phyloP scores from a whole-genome alignment of 345 rosid genomes.

The Chamaenerion angustifolium region DNA sequence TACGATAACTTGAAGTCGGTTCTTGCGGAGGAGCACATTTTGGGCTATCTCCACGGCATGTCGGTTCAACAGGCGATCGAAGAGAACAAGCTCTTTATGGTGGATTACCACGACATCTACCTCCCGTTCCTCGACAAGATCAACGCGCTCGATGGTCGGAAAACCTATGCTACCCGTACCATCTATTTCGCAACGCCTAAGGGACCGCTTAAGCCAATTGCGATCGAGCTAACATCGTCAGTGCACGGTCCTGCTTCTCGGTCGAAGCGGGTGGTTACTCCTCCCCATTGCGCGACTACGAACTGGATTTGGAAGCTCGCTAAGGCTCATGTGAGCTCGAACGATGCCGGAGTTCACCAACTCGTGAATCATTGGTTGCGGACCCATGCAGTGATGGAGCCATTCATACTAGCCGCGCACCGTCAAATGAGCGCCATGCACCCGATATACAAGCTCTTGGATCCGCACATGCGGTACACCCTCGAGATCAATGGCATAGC shows the following conservation, averaged over 20 bases:
- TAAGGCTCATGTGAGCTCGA: slow-evolving; percentile 88
- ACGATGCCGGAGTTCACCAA: slow-evolving; percentile 95
- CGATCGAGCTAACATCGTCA: slow-evolving; percentile 87
- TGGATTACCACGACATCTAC: slow-evolving; percentile 77
- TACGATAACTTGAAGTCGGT: slow-evolving; percentile 70
- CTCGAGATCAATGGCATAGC: slow-evolving; percentile 82
- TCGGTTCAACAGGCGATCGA: slow-evolving; percentile 73
- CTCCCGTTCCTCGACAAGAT: slow-evolving; percentile 77
- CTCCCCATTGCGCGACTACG: slow-evolving; percentile 70
- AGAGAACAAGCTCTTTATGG: slow-evolving; percentile 50
- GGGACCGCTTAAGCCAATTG: slow-evolving; percentile 85
- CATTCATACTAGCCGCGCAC: slow-evolving; percentile 88
- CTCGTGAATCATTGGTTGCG: slow-evolving; percentile 80
- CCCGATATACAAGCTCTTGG: slow-evolving; percentile 78
- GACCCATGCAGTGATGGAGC: slow-evolving; percentile 80
- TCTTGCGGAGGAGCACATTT: slow-evolving; percentile 72
- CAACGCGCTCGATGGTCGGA: slow-evolving; percentile 73
- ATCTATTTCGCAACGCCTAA: slow-evolving; percentile 50
- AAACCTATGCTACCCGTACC: slow-evolving; percentile 85
- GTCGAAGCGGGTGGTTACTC: slow-evolving; percentile 67
- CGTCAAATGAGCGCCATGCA: slow-evolving; percentile 92
- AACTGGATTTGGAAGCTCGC: slow-evolving; percentile 95
- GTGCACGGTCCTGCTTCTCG: slow-evolving; percentile 19
- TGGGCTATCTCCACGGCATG: slow-evolving; percentile 61
- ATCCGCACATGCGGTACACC: slow-evolving; percentile 94